Percentiles rank a stretch among this genome's conserved stretches.
These are phyloP conservation scores for Flaveria ramosissima DNA, from an alignment of 129 eudicot genomes.

Conservation along the genomic window DNA sequence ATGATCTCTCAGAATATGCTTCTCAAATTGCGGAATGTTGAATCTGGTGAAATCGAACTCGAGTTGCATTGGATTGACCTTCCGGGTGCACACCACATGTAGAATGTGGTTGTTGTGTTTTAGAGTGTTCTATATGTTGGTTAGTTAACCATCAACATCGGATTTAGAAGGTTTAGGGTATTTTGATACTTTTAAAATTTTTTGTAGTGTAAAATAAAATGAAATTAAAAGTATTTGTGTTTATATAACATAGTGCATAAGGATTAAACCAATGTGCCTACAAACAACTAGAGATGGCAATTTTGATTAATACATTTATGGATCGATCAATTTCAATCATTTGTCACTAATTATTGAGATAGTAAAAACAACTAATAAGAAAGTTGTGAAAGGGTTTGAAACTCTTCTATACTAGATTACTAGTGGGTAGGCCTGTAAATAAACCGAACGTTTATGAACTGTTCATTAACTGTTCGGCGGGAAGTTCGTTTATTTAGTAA, in stretches of 20 bases:
- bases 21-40: slow-evolving; percentile 52
- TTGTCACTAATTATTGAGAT: no score
- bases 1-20: slow-evolving; percentile 42
- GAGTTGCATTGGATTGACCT: slow-evolving; percentile 58
- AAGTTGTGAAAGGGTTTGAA: no score
- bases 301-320: no score
- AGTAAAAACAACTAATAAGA: no score
- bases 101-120: slow-evolving; percentile 17
- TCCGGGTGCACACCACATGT: slow-evolving; percentile 34
- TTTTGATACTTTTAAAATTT: not conserved
- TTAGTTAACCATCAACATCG: slow-evolving; percentile 15
- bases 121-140: slow-evolving; percentile 15
- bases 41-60: slow-evolving; percentile 63
- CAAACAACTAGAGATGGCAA: no score
- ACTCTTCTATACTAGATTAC: no score
- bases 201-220: not conserved
- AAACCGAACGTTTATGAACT: no score
- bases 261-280: not conserved
- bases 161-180: not conserved
- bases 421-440: no score
- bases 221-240: not conserved
- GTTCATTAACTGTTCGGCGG: no score
- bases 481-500: no score
- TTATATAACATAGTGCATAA: not conserved
- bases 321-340: no score